phyloP scores from a whole-genome alignment of 352 stramenopile genomes.

The Aphanomyces stellatus region DNA sequence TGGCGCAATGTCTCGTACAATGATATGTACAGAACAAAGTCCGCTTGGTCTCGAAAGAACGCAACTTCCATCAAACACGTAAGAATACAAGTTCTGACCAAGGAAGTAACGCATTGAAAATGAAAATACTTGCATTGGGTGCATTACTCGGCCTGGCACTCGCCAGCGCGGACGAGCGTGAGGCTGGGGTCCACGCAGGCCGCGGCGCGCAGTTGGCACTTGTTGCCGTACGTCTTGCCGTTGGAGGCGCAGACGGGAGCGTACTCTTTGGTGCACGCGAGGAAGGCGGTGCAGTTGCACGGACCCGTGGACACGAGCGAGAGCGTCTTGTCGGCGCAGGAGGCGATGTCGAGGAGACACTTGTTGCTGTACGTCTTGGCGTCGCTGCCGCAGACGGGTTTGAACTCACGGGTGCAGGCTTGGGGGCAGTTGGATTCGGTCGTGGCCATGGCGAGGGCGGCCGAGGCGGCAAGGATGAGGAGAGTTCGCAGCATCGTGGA shows the following conservation, averaged over 20 bases:
- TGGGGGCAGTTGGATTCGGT: too few relatives aligned
- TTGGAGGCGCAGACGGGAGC: constrained; percentile 2
- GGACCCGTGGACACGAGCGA: background rate
- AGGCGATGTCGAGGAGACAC: background rate
- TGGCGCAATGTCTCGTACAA: too few relatives aligned
- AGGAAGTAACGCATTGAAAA: too few relatives aligned
- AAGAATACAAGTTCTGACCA: too few relatives aligned
- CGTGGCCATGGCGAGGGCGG: too few relatives aligned
- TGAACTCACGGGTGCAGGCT: too few relatives aligned
- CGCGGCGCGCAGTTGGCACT: background rate
- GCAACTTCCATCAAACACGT: too few relatives aligned
- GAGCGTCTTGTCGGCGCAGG: background rate
- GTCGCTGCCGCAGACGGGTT: background rate
- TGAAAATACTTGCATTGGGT: too few relatives aligned
- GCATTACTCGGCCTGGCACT: background rate
- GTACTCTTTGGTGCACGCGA: constrained; percentile 18
- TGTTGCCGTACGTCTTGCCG: constrained; percentile 9
- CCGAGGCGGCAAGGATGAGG: too few relatives aligned
- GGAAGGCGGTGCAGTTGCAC: background rate
- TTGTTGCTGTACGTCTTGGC: constrained; percentile 9
- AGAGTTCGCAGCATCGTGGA: too few relatives aligned
- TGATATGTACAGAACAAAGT: too few relatives aligned
- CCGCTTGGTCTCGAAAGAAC: too few relatives aligned
- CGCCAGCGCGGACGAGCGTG: background rate
- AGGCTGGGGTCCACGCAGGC: constrained; percentile 1